Conservation (phyloP, 345 rosid genomes). For the Odontarrhena argentea region DNA sequence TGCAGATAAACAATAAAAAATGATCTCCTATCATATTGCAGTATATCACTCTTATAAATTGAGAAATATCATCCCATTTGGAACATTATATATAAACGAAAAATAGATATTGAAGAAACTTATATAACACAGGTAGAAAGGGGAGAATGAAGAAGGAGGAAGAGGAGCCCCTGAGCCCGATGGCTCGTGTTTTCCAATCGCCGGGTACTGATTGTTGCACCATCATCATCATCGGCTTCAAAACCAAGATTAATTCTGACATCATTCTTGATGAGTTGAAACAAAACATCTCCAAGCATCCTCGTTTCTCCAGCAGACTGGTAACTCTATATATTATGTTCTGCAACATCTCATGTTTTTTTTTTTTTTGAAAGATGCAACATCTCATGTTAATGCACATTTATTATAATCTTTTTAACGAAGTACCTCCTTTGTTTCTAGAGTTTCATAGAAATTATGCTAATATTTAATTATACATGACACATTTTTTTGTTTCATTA, state of each 20-base stretch:
- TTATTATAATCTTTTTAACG: too few species aligned
- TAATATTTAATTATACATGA: too few species aligned
- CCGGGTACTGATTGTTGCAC: conserved; percentile 46
- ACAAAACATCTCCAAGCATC: conserved; percentile 46
- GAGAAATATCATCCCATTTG: not conserved
- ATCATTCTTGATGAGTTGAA: conserved; percentile 47
- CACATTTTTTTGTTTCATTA: too few species aligned
- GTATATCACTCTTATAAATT: not conserved
- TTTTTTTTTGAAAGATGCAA: too few species aligned
- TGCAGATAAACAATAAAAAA: too few species aligned
- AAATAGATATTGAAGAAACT: conserved; percentile 6
- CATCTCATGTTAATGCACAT: too few species aligned
- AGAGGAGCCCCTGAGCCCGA: conserved; percentile 53
- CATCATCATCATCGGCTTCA: conserved; percentile 51
- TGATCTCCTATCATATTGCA: too few species aligned
- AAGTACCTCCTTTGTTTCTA: too few species aligned
- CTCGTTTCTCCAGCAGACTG: conserved; percentile 68
- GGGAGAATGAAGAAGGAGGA: conserved; percentile 3
- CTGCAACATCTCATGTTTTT: too few species aligned
- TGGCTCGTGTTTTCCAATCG: conserved; percentile 52
- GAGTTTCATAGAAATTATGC: too few species aligned
- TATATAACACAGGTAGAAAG: not conserved
- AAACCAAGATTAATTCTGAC: conserved; percentile 43
- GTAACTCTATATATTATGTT: conserved; percentile 39
- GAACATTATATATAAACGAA: not conserved